A percentile compares a stretch with the other conserved stretches of the same genome.
phyloP scores from a whole-genome alignment of 78 protist genomes.

The Planoprotostelium fungivorum region DNA sequence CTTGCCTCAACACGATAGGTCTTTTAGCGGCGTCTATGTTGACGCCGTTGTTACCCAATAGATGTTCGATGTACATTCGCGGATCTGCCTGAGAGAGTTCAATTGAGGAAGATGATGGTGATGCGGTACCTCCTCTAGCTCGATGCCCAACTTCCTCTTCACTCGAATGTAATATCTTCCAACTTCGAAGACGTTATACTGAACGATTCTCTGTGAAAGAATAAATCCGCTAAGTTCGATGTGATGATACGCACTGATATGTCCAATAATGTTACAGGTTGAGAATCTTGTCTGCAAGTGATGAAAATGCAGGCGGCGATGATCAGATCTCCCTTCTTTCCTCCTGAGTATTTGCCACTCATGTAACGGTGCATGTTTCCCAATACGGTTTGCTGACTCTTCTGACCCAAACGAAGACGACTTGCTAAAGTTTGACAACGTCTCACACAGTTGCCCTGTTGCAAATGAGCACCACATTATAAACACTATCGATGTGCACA shows the following conservation, averaged over 20 bases:
- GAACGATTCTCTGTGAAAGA: not conserved
- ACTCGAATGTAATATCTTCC: not conserved
- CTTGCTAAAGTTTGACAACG: not conserved
- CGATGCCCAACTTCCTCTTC: not conserved
- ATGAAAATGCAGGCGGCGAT: not conserved
- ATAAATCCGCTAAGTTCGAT: not conserved
- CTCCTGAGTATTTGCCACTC: not conserved
- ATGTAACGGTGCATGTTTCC: not conserved
- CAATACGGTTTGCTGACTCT: not conserved
- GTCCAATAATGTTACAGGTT: not conserved
- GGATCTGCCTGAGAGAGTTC: no score
- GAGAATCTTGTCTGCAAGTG: not conserved
- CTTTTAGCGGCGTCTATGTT: no score
- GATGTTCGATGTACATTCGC: no score
- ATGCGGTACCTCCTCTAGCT: no score
- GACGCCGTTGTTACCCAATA: no score
- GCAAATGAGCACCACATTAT: not conserved
- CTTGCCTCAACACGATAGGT: no score
- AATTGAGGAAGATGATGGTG: no score
- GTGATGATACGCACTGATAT: not conserved
- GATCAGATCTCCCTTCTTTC: constrained; percentile 1
- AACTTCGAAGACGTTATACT: not conserved
- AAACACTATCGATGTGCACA: not conserved
- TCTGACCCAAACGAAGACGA: not conserved
- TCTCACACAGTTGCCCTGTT: not conserved